Evolutionary conservation across 805 yeast genomes (phyloP).

Genomic region (Suhomyces sp.): DNA sequence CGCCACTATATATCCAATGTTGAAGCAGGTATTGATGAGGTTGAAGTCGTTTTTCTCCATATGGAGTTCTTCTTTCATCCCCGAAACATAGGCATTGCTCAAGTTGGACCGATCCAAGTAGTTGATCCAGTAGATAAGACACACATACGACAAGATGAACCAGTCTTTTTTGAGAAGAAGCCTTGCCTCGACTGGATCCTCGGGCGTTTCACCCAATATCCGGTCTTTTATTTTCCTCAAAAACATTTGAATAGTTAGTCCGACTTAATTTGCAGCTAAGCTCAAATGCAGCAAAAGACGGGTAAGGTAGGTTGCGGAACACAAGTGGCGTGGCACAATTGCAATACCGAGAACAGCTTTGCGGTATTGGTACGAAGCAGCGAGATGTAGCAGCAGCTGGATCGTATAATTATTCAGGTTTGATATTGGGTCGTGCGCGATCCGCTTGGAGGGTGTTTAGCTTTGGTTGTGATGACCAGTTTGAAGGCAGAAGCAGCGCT

Average conservation of each 20-base stretch:
- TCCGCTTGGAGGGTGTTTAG: neutral
- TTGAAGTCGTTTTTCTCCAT: conserved; percentile 50
- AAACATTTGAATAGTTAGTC: neutral
- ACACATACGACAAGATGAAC: conserved; percentile 40
- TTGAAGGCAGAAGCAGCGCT: neutral
- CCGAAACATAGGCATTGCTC: conserved; percentile 61
- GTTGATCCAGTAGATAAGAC: conserved; percentile 46
- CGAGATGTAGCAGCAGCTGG: neutral
- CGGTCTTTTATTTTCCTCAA: conserved; percentile 7
- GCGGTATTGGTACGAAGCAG: neutral
- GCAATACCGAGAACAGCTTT: neutral
- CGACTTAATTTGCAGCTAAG: neutral
- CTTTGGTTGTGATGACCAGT: neutral
- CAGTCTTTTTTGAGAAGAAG: conserved; percentile 37
- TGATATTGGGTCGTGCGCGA: neutral
- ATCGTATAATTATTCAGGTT: neutral
- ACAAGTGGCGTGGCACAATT: neutral
- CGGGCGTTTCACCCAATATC: conserved; percentile 30
- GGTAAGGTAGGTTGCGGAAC: neutral
- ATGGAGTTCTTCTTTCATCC: conserved; percentile 56
- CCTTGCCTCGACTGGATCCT: conserved; percentile 27
- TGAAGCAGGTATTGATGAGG: conserved; percentile 52
- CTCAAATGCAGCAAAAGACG: neutral
- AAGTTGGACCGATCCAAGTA: conserved; percentile 58
- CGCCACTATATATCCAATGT: conserved; percentile 59